Conservation (phyloP, 176 grass and related monocot species). For the Chloris gayana region DNA sequence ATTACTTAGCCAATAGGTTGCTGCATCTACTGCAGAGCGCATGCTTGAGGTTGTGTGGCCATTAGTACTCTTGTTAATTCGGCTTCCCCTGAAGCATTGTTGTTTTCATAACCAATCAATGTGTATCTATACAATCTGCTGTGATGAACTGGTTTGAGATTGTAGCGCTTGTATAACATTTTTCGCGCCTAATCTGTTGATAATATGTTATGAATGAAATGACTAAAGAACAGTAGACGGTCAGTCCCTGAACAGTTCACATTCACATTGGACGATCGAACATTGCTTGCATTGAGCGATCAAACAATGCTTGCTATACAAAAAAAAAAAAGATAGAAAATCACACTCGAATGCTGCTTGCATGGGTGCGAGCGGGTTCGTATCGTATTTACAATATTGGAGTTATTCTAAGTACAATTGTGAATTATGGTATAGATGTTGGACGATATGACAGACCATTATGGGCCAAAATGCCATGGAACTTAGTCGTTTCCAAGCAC, state of each 20-base stretch:
- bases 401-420: neutral
- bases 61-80: neutral
- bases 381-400: neutral
- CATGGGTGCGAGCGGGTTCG: too few species aligned
- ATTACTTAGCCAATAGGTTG: conserved; percentile 63
- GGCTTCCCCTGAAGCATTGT: neutral
- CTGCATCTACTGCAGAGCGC: neutral
- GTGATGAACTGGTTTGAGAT: neutral
- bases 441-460: too few species aligned
- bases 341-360: too few species aligned
- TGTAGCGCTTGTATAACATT: conserved; percentile 23
- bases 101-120: neutral
- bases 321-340: too few species aligned
- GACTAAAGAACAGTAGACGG: conserved; percentile 4
- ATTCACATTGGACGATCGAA: neutral
- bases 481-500: neutral
- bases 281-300: neutral
- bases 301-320: too few species aligned
- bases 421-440: neutral
- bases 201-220: conserved; percentile 18
- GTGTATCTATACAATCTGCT: conserved; percentile 40
- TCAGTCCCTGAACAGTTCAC: neutral
- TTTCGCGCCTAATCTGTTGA: conserved; percentile 1
- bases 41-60: conserved; percentile 8
- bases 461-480: neutral